Evolutionary conservation across 306 rosid genomes (phyloP).

Genomic region (Coriaria nepalensis): DNA sequence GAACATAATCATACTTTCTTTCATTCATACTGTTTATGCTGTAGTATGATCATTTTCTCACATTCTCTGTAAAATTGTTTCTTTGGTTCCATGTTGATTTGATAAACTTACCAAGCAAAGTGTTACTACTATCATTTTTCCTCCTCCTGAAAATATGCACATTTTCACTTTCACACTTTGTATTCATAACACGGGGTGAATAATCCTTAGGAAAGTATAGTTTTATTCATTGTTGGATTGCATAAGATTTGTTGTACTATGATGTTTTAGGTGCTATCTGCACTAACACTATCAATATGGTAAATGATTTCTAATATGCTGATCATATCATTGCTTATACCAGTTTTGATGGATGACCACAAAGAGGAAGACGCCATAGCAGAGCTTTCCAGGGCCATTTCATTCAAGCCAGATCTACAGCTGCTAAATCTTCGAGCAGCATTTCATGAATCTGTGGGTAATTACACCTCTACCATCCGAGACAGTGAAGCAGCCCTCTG

Average conservation of each 20-base stretch:
- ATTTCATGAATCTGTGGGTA: conserved; percentile 59
- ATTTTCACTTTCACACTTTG: too few relatives aligned
- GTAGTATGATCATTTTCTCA: neutral
- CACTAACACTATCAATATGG: too few relatives aligned
- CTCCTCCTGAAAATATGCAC: too few relatives aligned
- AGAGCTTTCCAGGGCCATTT: conserved; percentile 60
- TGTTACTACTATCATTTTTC: too few relatives aligned
- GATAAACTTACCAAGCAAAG: too few relatives aligned
- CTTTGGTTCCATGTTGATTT: neutral
- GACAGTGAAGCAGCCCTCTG: conserved; percentile 79
- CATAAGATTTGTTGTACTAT: too few relatives aligned
- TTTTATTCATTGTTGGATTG: too few relatives aligned
- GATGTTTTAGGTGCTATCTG: too few relatives aligned
- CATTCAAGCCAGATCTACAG: conserved; percentile 68
- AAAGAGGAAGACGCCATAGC: conserved; percentile 64
- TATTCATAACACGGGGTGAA: too few relatives aligned
- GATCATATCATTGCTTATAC: neutral
- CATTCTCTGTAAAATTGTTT: neutral
- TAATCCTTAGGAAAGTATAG: too few relatives aligned
- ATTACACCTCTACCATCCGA: conserved; percentile 31
- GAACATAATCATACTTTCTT: neutral
- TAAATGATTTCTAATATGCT: too few relatives aligned
- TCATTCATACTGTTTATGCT: neutral
- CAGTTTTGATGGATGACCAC: conserved; percentile 90
- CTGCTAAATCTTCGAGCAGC: conserved; percentile 87